Evolutionary conservation across 208 protist genomes (phyloP).

Genomic region (Leishmania mexicana): DNA sequence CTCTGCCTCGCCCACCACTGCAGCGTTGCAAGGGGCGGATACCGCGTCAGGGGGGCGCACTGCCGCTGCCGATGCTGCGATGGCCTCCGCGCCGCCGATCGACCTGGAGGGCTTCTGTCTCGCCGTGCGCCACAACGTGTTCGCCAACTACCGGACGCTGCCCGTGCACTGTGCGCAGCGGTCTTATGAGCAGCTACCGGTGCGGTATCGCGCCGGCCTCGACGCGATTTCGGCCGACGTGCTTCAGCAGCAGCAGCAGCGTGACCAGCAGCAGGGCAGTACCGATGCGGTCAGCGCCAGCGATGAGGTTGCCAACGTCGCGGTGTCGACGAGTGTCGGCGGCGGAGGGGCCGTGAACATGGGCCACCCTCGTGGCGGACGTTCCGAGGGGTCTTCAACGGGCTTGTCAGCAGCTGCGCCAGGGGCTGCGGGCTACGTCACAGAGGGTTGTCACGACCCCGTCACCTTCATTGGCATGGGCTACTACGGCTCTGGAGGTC

Average conservation of each 20-base stretch:
- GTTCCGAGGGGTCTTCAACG: neutral
- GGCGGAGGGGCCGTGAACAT: neutral
- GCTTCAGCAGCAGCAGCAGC: conserved; percentile 12
- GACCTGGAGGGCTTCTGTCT: conserved; percentile 8
- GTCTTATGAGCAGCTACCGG: conserved; percentile 52
- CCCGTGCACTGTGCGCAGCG: conserved; percentile 35
- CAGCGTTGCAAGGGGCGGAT: neutral
- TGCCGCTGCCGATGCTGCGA: neutral
- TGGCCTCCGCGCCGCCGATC: neutral
- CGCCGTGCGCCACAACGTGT: conserved; percentile 38
- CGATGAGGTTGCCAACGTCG: neutral
- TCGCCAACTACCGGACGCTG: conserved; percentile 64
- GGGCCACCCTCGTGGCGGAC: conserved; percentile 2
- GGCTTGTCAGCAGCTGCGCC: neutral
- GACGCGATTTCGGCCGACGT: conserved; percentile 48
- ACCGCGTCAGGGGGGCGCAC: neutral
- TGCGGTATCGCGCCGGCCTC: conserved; percentile 55
- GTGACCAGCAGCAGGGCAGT: conserved; percentile 4
- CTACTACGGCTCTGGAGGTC: conserved; percentile 12
- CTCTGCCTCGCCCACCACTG: neutral
- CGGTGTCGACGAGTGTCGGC: neutral
- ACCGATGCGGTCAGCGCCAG: neutral
- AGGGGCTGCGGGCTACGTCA: neutral
- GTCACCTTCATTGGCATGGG: conserved; percentile 27
- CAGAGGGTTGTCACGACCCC: conserved; percentile 4